Conservation (phyloP, 1,284 basidiomycete species). For the Ganoderma boninense region DNA sequence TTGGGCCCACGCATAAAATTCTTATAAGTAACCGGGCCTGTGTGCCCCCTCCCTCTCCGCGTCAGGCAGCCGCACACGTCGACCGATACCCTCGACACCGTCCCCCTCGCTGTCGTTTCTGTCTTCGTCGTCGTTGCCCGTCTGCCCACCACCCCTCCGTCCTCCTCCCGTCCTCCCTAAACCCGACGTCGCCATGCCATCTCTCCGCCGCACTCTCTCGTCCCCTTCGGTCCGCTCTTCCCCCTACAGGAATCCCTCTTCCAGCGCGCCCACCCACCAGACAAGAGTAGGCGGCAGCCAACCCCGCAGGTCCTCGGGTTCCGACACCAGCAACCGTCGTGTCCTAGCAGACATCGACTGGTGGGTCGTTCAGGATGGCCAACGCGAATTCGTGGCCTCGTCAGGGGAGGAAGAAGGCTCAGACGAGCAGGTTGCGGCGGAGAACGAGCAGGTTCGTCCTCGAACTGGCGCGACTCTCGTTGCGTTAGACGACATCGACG, state of each 20-base stretch:
- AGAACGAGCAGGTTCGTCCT: constrained; percentile 30
- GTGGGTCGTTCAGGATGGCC: constrained; percentile 80
- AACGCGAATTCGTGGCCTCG: constrained; percentile 52
- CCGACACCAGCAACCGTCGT: constrained; percentile 66
- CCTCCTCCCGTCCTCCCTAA: constrained; percentile 44
- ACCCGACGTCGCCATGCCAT: constrained; percentile 60
- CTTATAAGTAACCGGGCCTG: constrained; percentile 23
- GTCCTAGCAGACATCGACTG: constrained; percentile 85
- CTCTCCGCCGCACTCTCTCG: constrained; percentile 77
- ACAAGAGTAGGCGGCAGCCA: constrained; percentile 49
- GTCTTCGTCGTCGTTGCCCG: constrained; percentile 38
- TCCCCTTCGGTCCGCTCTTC: constrained; percentile 69
- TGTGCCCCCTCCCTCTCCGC: constrained; percentile 29
- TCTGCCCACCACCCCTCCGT: constrained; percentile 61
- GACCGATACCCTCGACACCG: constrained; percentile 35
- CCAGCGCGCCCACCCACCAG: constrained; percentile 43
- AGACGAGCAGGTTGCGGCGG: constrained; percentile 32
- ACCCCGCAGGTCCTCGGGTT: constrained; percentile 69
- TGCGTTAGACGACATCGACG: constrained; percentile 26
- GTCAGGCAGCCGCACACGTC: constrained; percentile 33
- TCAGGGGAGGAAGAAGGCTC: constrained; percentile 36
- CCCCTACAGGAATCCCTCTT: constrained; percentile 58
- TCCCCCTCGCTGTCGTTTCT: constrained; percentile 21
- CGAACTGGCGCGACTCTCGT: constrained; percentile 14
- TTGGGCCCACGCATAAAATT: constrained; percentile 39